Evolutionary conservation across 148 eudicot species (phyloP).

Genomic region (Pharnaceum exiguum): DNA sequence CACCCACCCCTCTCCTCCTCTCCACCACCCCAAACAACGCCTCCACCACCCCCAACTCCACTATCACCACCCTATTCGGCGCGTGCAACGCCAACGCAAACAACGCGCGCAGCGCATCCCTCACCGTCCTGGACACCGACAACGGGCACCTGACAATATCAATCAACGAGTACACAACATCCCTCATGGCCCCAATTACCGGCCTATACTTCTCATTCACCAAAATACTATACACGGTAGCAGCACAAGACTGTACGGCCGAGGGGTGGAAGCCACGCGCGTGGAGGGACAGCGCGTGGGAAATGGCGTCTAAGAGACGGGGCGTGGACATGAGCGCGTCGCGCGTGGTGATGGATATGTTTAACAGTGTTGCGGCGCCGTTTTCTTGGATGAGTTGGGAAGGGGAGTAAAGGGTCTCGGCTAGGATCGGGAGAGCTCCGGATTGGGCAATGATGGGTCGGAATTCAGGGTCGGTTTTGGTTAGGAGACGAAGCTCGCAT

Average conservation of each 20-base stretch:
- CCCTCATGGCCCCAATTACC: conserved; percentile 68
- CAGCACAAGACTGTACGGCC: conserved; percentile 65
- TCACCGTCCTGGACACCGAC: conserved; percentile 41
- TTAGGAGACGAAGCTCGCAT: conserved; percentile 67
- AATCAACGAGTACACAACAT: conserved; percentile 53
- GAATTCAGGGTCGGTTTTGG: conserved; percentile 62
- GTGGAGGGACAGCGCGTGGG: conserved; percentile 57
- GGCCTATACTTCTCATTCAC: conserved; percentile 41
- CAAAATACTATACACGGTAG: conserved; percentile 51
- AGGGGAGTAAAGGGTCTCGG: conserved; percentile 66
- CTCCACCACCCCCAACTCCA: conserved; percentile 56
- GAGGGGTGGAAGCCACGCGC: conserved; percentile 24
- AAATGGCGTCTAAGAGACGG: conserved; percentile 66
- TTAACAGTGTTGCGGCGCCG: conserved; percentile 72
- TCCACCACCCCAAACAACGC: conserved; percentile 50
- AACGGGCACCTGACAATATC: conserved; percentile 40
- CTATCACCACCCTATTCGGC: conserved; percentile 38
- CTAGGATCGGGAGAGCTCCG: conserved; percentile 54
- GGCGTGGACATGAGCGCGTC: conserved; percentile 46
- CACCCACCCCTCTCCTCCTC: conserved; percentile 31
- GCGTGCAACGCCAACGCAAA: conserved; percentile 59
- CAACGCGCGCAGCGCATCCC: conserved; percentile 66
- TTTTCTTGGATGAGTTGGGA: conserved; percentile 45
- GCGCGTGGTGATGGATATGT: conserved; percentile 62
- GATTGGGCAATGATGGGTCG: conserved; percentile 56